Percentiles rank a stretch among this genome's conserved stretches.
Evolutionary conservation across 192 early-diverging fungal species (phyloP).

Genomic region (Entomortierella beljakovae): DNA sequence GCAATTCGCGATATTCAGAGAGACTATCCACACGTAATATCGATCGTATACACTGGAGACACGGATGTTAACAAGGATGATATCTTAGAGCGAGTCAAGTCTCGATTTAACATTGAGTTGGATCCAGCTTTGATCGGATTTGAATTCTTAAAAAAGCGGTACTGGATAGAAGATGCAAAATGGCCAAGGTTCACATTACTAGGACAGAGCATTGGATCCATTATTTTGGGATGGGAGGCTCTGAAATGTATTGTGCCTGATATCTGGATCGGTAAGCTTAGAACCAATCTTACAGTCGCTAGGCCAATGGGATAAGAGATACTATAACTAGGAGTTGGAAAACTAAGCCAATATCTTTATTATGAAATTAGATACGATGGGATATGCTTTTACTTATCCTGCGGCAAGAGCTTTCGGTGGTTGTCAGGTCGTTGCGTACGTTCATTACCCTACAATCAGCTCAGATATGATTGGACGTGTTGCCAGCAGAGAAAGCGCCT

Average conservation of each 20-base stretch:
- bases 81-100: conserved; percentile 70
- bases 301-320: no score
- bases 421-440: conserved; percentile 81
- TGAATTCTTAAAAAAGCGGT: conserved; percentile 70
- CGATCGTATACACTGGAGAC: conserved; percentile 88
- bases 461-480: conserved; percentile 57
- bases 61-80: conserved; percentile 58
- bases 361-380: conserved; percentile 84
- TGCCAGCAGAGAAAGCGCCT: conserved; percentile 34
- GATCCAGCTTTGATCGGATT: conserved; percentile 67
- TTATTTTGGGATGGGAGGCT: conserved; percentile 81
- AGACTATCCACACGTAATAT: conserved; percentile 71
- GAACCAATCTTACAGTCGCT: no score
- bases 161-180: conserved; percentile 76
- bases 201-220: conserved; percentile 87
- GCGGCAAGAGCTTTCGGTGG: conserved; percentile 71
- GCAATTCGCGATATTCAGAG: conserved; percentile 84
- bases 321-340: no score
- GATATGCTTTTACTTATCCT: conserved; percentile 95
- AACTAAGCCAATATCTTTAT: no score
- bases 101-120: conserved; percentile 80
- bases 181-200: conserved; percentile 86
- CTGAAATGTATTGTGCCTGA: conserved; percentile 76
- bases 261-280: conserved; percentile 78
- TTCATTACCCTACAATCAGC: conserved; percentile 96